A percentile compares a stretch with the other conserved stretches of the same genome.
Conservation (phyloP, 2,329 filamentous ascomycete genomes). For the Geosmithia putterillii region DNA sequence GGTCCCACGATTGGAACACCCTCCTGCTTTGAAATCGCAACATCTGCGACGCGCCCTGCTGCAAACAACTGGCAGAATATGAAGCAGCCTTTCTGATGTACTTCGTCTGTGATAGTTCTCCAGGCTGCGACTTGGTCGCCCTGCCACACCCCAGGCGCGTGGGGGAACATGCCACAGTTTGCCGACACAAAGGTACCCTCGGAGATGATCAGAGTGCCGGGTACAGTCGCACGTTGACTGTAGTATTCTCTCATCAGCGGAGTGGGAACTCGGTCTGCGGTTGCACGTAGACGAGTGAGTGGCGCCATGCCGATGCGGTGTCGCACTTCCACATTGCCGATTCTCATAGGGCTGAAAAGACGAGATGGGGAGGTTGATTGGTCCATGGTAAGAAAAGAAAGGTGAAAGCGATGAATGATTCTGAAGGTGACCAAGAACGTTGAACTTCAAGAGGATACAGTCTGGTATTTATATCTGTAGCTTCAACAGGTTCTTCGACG, state of each 20-base stretch:
- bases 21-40: not conserved
- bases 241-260: slow-evolving; percentile 31
- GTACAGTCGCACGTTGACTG: slow-evolving; percentile 21
- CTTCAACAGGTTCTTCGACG: too few relatives aligned
- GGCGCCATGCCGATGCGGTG: slow-evolving; percentile 42
- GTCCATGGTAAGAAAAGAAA: not conserved
- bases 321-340: slow-evolving; percentile 24
- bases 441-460: too few relatives aligned
- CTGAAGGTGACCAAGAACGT: too few relatives aligned
- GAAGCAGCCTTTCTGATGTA: slow-evolving; percentile 46
- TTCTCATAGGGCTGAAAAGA: slow-evolving; percentile 29
- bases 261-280: slow-evolving; percentile 16
- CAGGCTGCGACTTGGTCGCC: slow-evolving; percentile 42
- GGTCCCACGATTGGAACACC: slow-evolving; percentile 1
- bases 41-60: slow-evolving; percentile 18
- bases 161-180: slow-evolving; percentile 22
- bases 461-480: too few relatives aligned
- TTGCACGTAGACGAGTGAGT: slow-evolving; percentile 38
- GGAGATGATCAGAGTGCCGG: slow-evolving; percentile 27
- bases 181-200: slow-evolving; percentile 35
- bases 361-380: slow-evolving; percentile 1
- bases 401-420: not conserved
- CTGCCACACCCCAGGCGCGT: slow-evolving; percentile 43
- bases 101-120: slow-evolving; percentile 45
- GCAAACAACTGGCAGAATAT: slow-evolving; percentile 49